Evolutionary conservation across 768 basidiomycete species (phyloP), one percentile per base, ranked within the genome.

Genomic region (Pleurotus tuoliensis): DNA sequence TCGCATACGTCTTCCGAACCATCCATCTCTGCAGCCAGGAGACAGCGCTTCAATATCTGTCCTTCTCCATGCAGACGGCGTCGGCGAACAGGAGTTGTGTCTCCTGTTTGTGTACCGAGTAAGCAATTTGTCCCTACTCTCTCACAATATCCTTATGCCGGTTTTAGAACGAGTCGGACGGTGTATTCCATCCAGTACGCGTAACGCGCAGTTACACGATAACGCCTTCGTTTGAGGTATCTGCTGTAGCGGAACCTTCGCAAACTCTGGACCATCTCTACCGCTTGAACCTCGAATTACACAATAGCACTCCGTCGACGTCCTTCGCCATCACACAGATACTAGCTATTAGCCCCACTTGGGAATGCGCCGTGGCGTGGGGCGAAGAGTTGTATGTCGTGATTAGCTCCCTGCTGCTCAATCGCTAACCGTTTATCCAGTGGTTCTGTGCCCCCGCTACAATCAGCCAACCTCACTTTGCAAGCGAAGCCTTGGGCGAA

Each of bases 91-190:
- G 38, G 79, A 83, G 46, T 71, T 93, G 9, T 76, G 73, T 53
- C 61, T 90, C 6, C 69, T 94, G 12, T 81, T 93, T 66, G 77
- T 84, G 0, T 91, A 83, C 71, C 80, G 87, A 62, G 86, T 84
- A 63, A 59, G 68, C 62, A 9, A 11, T 2, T 34, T 11, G 30
- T 34, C 30, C 30, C 30, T 11, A 9, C 11, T 11, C 30, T 30
- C 3, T 1, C 11, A 34, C 30, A 34, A 1, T 9, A 25, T 30
- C 30, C 9, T 30, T 8, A 30, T 11, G 30, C 8, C 30, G 3
- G 30, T 44, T 45, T 37, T 48, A 90, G 87, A 63, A 39, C 37
- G 20, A 68, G 39, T 73, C 76, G 24, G 71, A 75, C 4, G 65
- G 71, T 6, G 62, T 74, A n/a, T 90, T 89, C 67, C 80, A 82